phyloP scores from a whole-genome alignment of 1,284 basidiomycete genomes.

The Cryptococcus sp. region DNA sequence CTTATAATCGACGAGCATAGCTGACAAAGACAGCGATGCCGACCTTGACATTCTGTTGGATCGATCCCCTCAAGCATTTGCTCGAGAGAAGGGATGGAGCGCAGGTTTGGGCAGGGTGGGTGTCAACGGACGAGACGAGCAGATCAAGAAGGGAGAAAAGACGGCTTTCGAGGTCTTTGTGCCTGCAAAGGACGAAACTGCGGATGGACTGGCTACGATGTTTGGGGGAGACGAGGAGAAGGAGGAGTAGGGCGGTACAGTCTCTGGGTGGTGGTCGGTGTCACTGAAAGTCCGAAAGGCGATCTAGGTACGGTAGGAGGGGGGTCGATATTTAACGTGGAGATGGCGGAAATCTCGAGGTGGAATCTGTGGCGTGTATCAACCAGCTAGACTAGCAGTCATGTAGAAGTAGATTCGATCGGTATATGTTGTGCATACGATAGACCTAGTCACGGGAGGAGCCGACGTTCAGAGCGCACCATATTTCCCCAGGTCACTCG shows the following conservation, averaged over 20 bases:
- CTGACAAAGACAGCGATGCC: conserved; percentile 51
- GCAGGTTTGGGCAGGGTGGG: conserved; percentile 38
- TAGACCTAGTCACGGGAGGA: no score
- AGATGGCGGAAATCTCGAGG: no score
- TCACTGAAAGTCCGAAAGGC: no score
- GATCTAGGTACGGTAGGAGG: no score
- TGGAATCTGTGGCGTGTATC: no score
- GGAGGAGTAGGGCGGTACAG: conserved; percentile 15
- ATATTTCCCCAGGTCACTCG: no score
- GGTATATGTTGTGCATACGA: no score
- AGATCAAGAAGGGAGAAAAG: conserved; percentile 44
- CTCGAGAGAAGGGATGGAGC: conserved; percentile 70
- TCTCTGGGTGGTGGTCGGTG: no score
- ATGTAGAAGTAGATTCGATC: no score
- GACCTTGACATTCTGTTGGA: conserved; percentile 78
- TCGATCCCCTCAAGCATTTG: conserved; percentile 71
- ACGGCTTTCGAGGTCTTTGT: conserved; percentile 74
- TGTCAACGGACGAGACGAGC: conserved; percentile 30
- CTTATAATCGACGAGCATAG: not conserved
- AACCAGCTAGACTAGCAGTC: no score
- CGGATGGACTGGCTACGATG: conserved; percentile 66
- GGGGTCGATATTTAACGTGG: no score
- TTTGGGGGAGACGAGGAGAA: conserved; percentile 40
- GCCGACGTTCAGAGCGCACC: no score
- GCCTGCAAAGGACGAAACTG: conserved; percentile 61